Base-by-base conservation (phyloP, 2,329 filamentous ascomycete species). In the Biscogniauxia mediterranea region DNA sequence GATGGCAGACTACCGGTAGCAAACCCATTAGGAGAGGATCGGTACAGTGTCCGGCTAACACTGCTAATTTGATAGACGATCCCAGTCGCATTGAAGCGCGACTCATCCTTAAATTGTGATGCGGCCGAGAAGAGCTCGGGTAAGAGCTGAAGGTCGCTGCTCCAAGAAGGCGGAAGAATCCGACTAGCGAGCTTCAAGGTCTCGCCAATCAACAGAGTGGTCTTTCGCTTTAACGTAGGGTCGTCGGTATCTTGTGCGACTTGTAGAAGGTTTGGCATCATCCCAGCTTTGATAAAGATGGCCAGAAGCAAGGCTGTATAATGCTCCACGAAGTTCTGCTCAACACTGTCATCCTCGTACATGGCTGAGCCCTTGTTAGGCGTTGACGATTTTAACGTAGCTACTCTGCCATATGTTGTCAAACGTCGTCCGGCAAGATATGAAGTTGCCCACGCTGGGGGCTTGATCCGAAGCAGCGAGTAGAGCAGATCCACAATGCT, bases 41-140 rank as follows among this genome's bases (percentile, higher is more conserved):
- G 85, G 72, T 96, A 96, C 15, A 99, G 79, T 0, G 93, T 98
- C 64, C 92, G 87, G 74, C 94, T 99, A 67, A 99, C 93, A 73
- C 94, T 97, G 78, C 97, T 97, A 58, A 99, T 96, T 73, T 98
- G 95, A 71, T 98, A 99, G 13, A 99, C 92, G 19, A 96, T 96
- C 7, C 92, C 89, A 7, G 92, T 93, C 6, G 94, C 92, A 60
- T 90, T 82, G 68, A 93, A 93, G 58, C 92, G 88, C 23, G 87
- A 84, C 28, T 93, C 86, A 20, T 87, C 82, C 21, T 85, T 81
- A 68, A 93, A 92, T 38, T 87, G 84, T 1, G 91, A 84, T 4
- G 93, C 92, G 0, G 89, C 87, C 6, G 89, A 83, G 70, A 99
- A 90, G 1, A 98, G 81, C 63, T 94, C 89, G 0, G 95, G 95